Evolutionary conservation across 768 basidiomycete species (phyloP).

Genomic region (Butyriboletus loyo): DNA sequence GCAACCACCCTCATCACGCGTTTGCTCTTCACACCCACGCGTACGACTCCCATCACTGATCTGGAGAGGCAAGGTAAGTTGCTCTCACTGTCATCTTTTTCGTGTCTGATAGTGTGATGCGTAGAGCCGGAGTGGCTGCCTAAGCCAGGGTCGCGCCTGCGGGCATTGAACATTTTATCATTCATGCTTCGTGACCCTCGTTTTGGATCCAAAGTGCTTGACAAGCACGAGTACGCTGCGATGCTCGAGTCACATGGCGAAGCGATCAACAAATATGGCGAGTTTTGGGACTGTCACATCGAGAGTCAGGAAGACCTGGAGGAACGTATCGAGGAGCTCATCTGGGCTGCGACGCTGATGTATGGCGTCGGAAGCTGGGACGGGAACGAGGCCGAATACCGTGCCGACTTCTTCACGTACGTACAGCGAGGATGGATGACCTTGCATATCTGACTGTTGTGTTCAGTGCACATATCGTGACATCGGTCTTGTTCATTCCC

Average conservation of each 20-base stretch:
- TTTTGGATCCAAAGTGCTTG: conserved; percentile 28
- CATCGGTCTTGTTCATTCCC: conserved; percentile 60
- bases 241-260: conserved; percentile 38
- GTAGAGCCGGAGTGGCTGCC: conserved; percentile 27
- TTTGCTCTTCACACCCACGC: conserved; percentile 25
- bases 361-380: conserved; percentile 61
- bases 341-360: conserved; percentile 54
- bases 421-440: conserved; percentile 23
- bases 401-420: conserved; percentile 66
- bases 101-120: background rate
- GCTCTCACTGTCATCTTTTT: background rate
- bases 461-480: conserved; percentile 64
- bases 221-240: conserved; percentile 35
- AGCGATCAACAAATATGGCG: conserved; percentile 41
- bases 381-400: conserved; percentile 36
- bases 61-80: conserved; percentile 19
- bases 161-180: conserved; percentile 51
- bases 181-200: conserved; percentile 51
- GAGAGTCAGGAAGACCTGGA: conserved; percentile 38
- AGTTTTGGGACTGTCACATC: conserved; percentile 45
- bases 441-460: conserved; percentile 1
- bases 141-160: conserved; percentile 31
- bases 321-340: conserved; percentile 59
- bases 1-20: conserved; percentile 36
- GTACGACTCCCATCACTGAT: conserved; percentile 20